Evolutionary conservation across 208 protist species (phyloP).

Genomic region (Leishmania tarentolae): DNA sequence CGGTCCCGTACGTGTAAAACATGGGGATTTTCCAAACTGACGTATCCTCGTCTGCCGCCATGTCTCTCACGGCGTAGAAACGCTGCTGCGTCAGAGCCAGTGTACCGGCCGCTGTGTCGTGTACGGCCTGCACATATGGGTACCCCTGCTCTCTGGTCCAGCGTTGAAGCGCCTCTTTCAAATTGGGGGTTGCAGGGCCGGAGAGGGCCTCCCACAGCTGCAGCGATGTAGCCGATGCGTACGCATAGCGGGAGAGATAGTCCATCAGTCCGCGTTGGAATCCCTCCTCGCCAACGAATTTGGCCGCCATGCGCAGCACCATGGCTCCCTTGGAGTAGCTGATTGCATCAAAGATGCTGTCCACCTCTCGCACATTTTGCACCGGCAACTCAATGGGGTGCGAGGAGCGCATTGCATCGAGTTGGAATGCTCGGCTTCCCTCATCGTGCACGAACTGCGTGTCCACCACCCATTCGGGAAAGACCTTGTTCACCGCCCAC

Average conservation of each 20-base stretch:
- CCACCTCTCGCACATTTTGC: slow-evolving; percentile 81
- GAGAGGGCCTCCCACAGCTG: slow-evolving; percentile 89
- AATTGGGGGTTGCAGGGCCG: slow-evolving; percentile 54
- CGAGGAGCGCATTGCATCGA: slow-evolving; percentile 85
- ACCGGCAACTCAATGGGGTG: slow-evolving; percentile 93
- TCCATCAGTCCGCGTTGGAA: slow-evolving; percentile 75
- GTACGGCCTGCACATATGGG: slow-evolving; percentile 54
- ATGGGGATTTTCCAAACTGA: slow-evolving; percentile 79
- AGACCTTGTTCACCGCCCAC: slow-evolving; percentile 70
- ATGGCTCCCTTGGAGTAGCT: slow-evolving; percentile 89
- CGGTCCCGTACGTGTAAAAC: slow-evolving; percentile 28
- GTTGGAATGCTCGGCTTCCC: slow-evolving; percentile 60
- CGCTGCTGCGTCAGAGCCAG: slow-evolving; percentile 46
- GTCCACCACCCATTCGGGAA: slow-evolving; percentile 81
- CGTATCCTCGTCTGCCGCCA: slow-evolving; percentile 37
- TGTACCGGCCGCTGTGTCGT: slow-evolving; percentile 1
- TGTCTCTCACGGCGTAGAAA: slow-evolving; percentile 48
- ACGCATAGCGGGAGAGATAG: slow-evolving; percentile 85
- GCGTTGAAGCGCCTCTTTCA: slow-evolving; percentile 60
- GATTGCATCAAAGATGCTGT: slow-evolving; percentile 95
- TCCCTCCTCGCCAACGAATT: slow-evolving; percentile 78
- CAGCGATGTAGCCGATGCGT: slow-evolving; percentile 70
- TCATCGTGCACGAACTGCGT: slow-evolving; percentile 80
- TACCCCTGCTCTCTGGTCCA: slow-evolving; percentile 83
- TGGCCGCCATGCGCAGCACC: slow-evolving; percentile 87